These are phyloP conservation scores for Trypanosoma platydactyli DNA, from an alignment of 208 protist genomes.

Conservation along the genomic window DNA sequence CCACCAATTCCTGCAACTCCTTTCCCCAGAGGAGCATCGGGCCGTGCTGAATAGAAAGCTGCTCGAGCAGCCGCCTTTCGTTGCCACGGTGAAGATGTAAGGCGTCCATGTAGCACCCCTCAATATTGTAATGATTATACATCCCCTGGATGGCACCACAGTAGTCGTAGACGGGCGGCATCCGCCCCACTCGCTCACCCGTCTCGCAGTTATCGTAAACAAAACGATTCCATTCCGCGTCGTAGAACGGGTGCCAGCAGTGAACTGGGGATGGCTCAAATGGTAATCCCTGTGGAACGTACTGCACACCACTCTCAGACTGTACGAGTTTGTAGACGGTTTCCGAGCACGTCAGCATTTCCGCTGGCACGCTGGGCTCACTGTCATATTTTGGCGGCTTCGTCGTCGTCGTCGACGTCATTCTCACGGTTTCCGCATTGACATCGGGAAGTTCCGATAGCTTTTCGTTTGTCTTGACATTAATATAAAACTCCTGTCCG, in stretches of 20 bases:
- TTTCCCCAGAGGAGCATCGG: background rate
- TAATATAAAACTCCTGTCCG: constrained; percentile 31
- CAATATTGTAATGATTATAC: constrained; percentile 8
- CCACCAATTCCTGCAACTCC: constrained; percentile 5
- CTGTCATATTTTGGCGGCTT: background rate
- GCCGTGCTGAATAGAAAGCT: constrained; percentile 25
- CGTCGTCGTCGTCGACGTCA: background rate
- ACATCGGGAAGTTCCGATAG: constrained; percentile 26
- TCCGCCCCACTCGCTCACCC: background rate
- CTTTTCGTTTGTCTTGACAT: constrained; percentile 18
- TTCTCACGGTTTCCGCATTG: background rate
- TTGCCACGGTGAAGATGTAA: constrained; percentile 1
- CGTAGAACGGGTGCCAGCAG: constrained; percentile 22
- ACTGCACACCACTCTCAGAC: constrained; percentile 5
- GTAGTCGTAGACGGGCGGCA: constrained; percentile 23
- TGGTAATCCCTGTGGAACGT: constrained; percentile 16
- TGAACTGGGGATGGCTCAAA: constrained; percentile 17
- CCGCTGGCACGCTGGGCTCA: background rate
- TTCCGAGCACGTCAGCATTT: background rate
- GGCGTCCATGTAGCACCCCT: constrained; percentile 17
- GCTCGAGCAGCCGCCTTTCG: constrained; percentile 11
- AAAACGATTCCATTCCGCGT: constrained; percentile 7
- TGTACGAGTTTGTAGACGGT: constrained; percentile 15
- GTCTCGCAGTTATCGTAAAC: constrained; percentile 24
- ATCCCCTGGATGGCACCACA: constrained; percentile 21